These are phyloP conservation scores for Fusarium duplospermum DNA, from an alignment of 2,329 filamentous ascomycete genomes.

Conservation along the genomic window DNA sequence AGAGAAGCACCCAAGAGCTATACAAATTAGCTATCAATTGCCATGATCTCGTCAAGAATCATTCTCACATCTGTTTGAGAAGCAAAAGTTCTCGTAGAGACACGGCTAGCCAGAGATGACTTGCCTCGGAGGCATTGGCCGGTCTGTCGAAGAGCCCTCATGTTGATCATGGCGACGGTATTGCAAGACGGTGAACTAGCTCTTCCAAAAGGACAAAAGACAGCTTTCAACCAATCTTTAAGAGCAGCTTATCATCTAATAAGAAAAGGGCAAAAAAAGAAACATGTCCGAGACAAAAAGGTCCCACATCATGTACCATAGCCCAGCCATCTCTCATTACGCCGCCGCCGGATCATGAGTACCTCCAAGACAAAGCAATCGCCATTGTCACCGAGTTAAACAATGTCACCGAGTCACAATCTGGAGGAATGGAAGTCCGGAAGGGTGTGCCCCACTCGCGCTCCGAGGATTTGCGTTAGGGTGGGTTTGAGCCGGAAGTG, in stretches of 20 bases:
- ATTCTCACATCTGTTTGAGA: constrained; percentile 39
- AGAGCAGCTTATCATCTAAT: constrained; percentile 30
- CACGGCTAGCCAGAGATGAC: constrained; percentile 35
- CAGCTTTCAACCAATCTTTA: constrained; percentile 3
- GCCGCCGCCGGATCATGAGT: constrained; percentile 35
- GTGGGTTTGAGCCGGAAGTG: constrained; percentile 15
- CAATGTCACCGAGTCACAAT: constrained; percentile 36
- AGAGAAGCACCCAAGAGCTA: constrained; percentile 82
- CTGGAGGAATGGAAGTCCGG: constrained; percentile 2
- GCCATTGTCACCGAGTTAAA: constrained; percentile 24
- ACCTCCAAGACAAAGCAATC: constrained; percentile 20
- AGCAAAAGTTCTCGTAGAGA: constrained; percentile 36
- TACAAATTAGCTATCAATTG: constrained; percentile 2
- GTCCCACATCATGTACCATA: not conserved
- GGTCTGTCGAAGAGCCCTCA: constrained; percentile 40
- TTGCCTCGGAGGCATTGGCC: constrained; percentile 37
- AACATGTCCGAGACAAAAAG: not conserved
- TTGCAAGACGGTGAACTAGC: not conserved
- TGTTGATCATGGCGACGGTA: constrained; percentile 37
- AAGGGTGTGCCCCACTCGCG: constrained; percentile 11
- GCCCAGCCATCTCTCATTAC: constrained; percentile 4
- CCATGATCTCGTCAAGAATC: not conserved
- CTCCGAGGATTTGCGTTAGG: constrained; percentile 12
- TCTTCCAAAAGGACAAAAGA: not conserved
- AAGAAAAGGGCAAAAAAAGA: constrained; percentile 15